phyloP scores from a whole-genome alignment of 371 early-diverging fungal species.

The Mucor mucedo region DNA sequence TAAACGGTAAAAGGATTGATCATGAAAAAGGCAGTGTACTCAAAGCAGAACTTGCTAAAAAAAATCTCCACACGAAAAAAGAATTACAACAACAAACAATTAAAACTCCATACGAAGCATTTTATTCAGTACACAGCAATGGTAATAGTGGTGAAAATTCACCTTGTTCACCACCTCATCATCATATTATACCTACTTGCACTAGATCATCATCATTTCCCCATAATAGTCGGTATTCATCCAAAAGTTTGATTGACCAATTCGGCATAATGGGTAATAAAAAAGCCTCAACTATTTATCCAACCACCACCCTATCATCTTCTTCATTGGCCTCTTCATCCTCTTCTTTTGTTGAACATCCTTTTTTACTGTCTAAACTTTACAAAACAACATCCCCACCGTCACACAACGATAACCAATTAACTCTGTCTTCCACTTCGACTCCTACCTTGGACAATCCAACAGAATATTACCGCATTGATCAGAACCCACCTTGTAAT shows the following conservation, averaged over 20 bases:
- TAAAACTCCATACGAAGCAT: slow-evolving; percentile 51
- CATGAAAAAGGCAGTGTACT: slow-evolving; percentile 82
- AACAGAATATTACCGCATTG: slow-evolving; percentile 43
- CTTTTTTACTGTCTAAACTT: not conserved
- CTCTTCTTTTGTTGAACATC: not conserved
- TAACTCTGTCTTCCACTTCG: too few relatives aligned
- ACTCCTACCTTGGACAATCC: too few relatives aligned
- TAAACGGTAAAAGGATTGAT: slow-evolving; percentile 87
- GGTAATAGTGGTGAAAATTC: not conserved
- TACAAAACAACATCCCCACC: not conserved
- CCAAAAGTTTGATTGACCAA: not conserved
- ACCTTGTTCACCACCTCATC: slow-evolving; percentile 51
- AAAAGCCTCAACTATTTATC: slow-evolving; percentile 5
- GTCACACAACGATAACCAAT: not conserved
- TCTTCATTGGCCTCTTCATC: not conserved
- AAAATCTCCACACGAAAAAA: slow-evolving; percentile 80
- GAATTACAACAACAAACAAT: not conserved
- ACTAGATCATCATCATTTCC: not conserved
- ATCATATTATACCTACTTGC: slow-evolving; percentile 28
- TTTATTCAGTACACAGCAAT: slow-evolving; percentile 47
- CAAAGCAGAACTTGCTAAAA: slow-evolving; percentile 96
- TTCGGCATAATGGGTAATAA: slow-evolving; percentile 12
- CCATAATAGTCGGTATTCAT: not conserved
- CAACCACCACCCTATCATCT: not conserved
- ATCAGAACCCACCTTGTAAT: slow-evolving; percentile 97